Evolutionary conservation across 2,329 filamentous ascomycete genomes (phyloP), one percentile per base, ranked within the genome.

Genomic region (Periconia sp.): DNA sequence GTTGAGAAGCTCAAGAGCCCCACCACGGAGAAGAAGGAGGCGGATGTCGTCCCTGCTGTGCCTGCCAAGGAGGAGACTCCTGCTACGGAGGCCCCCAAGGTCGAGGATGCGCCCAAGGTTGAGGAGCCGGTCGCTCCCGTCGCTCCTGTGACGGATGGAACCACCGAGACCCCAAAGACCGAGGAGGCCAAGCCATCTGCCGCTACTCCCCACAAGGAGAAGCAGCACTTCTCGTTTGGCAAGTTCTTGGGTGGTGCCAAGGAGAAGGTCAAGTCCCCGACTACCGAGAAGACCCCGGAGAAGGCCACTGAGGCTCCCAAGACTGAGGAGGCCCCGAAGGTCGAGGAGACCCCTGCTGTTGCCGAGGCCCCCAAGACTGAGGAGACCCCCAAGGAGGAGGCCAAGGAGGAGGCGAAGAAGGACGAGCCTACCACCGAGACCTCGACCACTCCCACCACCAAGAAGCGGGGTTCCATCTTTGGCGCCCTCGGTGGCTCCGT

Each of bases 391-490:
- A 71, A 64, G 52, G 68, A 70, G 25, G 76, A 79, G 48, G 68
- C 54, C n/a, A 50, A 56, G 36, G 75, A 77, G 39, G 70, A 52
- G 36, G 57, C 61, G 51, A 48, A 59, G 43, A 53, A 58, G 43
- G 54, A 59, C 40, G 52, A 56, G 55, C 70, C 78, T 51, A 70
- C 72, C 39, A 77, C 80, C 54, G 52, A 54, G 16, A 17, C 40
- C 19, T 25, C 44, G 23, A 31, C 40, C 54, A 49, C 54, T 7
- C 54, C 61, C 33, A 66, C 78, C 57, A 89, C 88, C 81, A 81
- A 83, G 74, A 95, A 95, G 88, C 88, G 90, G 72, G 83, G 85
- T 75, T 92, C 88, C 56, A 86, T 92, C 65, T 95, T 95, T 73
- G 83, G 83, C 59, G 85, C 85, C 63, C 83, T 88, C 63, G 81